phyloP scores from a whole-genome alignment of 139 green algal genomes.

The Chlorella sorokiniana region DNA sequence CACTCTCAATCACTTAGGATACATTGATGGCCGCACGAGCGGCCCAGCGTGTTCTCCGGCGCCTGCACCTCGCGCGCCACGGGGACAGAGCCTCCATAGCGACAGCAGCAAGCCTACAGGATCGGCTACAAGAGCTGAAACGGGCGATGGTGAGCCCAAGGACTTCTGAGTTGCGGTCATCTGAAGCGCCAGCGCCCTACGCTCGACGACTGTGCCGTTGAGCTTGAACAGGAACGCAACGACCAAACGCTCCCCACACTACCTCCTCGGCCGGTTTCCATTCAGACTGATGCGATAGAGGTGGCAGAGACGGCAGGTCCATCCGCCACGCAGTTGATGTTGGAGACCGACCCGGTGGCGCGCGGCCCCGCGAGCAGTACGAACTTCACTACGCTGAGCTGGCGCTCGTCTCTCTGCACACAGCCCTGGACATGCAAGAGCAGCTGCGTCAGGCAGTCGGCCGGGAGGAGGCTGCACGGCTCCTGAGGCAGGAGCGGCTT shows the following conservation, averaged over 20 bases:
- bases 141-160: neutral
- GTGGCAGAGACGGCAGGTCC: neutral
- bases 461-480: neutral
- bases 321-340: neutral
- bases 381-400: slow-evolving; percentile 11
- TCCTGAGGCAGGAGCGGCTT: slow-evolving; percentile 2
- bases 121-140: neutral
- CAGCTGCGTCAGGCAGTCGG: neutral
- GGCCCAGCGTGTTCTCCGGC: too few relatives aligned
- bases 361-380: slow-evolving; percentile 7
- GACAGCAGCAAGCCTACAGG: neutral
- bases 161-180: too few relatives aligned
- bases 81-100: too few relatives aligned
- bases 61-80: too few relatives aligned
- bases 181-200: too few relatives aligned
- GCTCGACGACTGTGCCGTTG: too few relatives aligned
- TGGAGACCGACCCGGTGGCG: slow-evolving; percentile 24
- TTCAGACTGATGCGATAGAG: slow-evolving; percentile 5
- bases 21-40: too few relatives aligned
- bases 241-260: too few relatives aligned
- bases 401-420: neutral
- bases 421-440: neutral
- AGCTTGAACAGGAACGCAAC: too few relatives aligned
- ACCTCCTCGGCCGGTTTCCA: too few relatives aligned
- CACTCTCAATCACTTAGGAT: too few relatives aligned